Evolutionary conservation across 805 yeast genomes (phyloP), one percentile per base, ranked within the genome.

Genomic region (Monosporozyma aquatica): DNA sequence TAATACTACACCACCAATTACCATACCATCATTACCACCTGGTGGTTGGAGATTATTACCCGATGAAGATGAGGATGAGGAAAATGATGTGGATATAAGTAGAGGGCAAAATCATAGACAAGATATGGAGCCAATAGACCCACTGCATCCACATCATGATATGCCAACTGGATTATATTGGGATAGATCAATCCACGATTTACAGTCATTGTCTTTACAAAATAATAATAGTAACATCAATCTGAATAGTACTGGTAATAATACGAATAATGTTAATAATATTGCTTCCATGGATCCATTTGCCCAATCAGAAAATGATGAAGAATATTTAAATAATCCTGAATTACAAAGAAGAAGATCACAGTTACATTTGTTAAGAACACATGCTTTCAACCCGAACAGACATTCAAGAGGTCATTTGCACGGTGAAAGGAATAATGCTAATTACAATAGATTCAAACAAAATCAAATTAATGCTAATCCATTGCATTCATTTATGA

Each of bases 31-130:
- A 32, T 44, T 55, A 34, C 63, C 62, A 3, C 62, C 62, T 7
- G 65, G 65, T 32, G 61, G 61, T 2, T 61, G 65, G 65, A 49
- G 64, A 43, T 30, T 61, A 1, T 44, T 61, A 27, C 55, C 56
- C 11, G 55, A 58, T 28, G 58, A 47, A 9, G 48, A 48, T 8
- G 51, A 50, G 1, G 41, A 41, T 15, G 27, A 28, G 6, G 41
- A 44, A 3, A 33, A 17, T 9, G 39, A 26, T 26, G 36, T 30
- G 20, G 43, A 40, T 8, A 22, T 30, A 8, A 15, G 32, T 11
- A n/a, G n/a, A n/a, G n/a, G n/a, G n/a, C n/a, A n/a, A n/a, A n/a
- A n/a, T n/a, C n/a, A n/a, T n/a, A n/a, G n/a, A n/a, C n/a, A n/a
- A n/a, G n/a, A 15, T 7, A 15, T 29, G 18, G 14, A 18, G 17